A percentile compares a stretch with the other conserved stretches of the same genome.
These are phyloP conservation scores for Neurospora terricola DNA, from an alignment of 495 filamentous ascomycete genomes.

Conservation along the genomic window DNA sequence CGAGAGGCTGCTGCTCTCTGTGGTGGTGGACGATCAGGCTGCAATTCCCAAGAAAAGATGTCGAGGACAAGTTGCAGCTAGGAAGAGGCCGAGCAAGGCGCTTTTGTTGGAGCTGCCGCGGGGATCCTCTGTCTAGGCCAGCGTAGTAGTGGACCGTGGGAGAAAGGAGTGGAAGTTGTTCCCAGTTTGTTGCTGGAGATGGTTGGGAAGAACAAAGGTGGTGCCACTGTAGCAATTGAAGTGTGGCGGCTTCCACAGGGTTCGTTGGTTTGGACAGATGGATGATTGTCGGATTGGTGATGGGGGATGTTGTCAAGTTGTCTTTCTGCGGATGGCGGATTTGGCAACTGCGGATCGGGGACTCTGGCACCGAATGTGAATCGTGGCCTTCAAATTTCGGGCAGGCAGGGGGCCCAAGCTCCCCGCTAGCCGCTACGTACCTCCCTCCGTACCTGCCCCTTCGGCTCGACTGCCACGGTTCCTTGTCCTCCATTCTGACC, in stretches of 20 bases:
- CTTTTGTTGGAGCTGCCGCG: neutral
- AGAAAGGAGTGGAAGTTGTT: neutral
- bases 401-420: slow-evolving; percentile 20
- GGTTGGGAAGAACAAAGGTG: neutral
- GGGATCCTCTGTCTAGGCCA: neutral
- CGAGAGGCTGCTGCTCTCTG: neutral
- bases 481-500: neutral
- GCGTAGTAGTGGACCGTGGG: neutral
- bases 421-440: neutral
- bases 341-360: neutral
- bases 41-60: neutral
- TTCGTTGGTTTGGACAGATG: neutral
- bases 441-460: neutral
- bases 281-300: neutral
- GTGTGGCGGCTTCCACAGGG: slow-evolving; percentile 23
- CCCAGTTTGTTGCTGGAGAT: neutral
- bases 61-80: neutral
- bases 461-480: neutral
- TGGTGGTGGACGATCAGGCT: neutral
- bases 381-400: slow-evolving; percentile 28
- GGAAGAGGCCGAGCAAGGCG: neutral
- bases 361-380: slow-evolving; percentile 14
- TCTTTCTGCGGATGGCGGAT: slow-evolving; percentile 2
- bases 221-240: slow-evolving; percentile 7
- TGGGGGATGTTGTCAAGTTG: neutral